These are phyloP conservation scores for Tetrapisispora iriomotensis DNA, from an alignment of 805 yeast genomes.

Conservation along the genomic window DNA sequence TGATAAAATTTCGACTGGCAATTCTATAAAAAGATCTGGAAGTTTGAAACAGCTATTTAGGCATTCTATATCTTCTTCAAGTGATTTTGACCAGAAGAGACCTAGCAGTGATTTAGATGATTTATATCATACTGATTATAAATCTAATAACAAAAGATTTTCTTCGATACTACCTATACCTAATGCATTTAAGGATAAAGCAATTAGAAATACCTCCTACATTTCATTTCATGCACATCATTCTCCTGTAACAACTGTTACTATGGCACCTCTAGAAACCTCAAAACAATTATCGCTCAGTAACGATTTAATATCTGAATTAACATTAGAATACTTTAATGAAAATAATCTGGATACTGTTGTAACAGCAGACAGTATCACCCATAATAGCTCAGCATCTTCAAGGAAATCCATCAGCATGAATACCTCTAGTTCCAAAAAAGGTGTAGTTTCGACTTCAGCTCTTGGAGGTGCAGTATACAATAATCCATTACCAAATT, in stretches of 20 bases:
- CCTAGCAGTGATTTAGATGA: too few species aligned
- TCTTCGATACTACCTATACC: neutral
- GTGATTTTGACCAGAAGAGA: neutral
- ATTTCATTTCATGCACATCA: slow-evolving; percentile 71
- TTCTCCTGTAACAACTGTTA: slow-evolving; percentile 61
- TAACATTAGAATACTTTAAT: slow-evolving; percentile 29
- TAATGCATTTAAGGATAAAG: neutral
- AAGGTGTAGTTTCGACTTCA: neutral
- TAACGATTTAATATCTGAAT: slow-evolving; percentile 70
- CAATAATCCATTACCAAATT: slow-evolving; percentile 13
- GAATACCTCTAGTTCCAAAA: neutral
- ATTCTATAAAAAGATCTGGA: slow-evolving; percentile 6
- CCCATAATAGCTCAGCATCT: neutral
- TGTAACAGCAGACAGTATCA: too few species aligned
- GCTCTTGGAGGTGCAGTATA: too few species aligned
- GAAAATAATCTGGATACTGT: neutral
- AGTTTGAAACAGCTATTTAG: slow-evolving; percentile 11
- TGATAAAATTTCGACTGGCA: neutral
- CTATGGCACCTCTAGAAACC: slow-evolving; percentile 67
- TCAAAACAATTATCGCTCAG: slow-evolving; percentile 56
- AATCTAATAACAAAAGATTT: slow-evolving; percentile 40
- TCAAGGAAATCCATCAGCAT: slow-evolving; percentile 1
- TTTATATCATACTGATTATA: neutral
- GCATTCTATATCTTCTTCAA: slow-evolving; percentile 3
- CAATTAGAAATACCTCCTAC: slow-evolving; percentile 46